Evolutionary conservation across 768 basidiomycete genomes (phyloP), one percentile per base, ranked within the genome.

Genomic region (Lactifluus volemus): DNA sequence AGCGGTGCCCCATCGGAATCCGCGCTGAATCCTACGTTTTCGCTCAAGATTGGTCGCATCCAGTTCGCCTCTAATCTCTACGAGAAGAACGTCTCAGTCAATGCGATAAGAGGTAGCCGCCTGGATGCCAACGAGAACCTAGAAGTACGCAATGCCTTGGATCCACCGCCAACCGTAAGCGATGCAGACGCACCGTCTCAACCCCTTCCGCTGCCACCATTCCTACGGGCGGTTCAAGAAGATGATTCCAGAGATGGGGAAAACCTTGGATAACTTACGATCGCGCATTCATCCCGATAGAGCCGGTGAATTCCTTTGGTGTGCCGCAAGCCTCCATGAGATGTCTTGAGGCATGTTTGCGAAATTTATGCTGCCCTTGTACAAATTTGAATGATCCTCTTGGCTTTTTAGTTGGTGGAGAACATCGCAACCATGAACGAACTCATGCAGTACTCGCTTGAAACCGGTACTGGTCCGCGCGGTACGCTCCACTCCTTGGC

Each of bases 251-350:
- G 67, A 83, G 83, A 79, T 66, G 63, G 59, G 86, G 87, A 44
- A 89, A 89, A 65, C 84, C 83, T 6, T 72, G 83, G 58, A 73
- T 83, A 45, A 66, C 79, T 51, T 82, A 88, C 50, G 82, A 84
- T 17, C 75, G 75, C 41, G 86, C 81, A 36, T 76, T 77, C n/a
- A 81, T 91, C 65, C 90, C 91, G 14, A 81, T 82, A 4, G 89
- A 91, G 67, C 90, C 90, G 6, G 88, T 92, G 54, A 92, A 92
- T 68, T 87, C 86, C 19, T 92, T 92, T 73, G 90, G 90, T 5
- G 89, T 92, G 56, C 89, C 90, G 7, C 88, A 92, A 69, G 89
- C 88, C 2, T 89, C 91, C n/a, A 92, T 92, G 91, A 79, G 90
- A 56, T 91, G 89, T 79, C 75, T 92, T 36, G 90, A 92, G 80